Percentiles rank a stretch among this genome's conserved stretches.
Evolutionary conservation across 1,284 basidiomycete species (phyloP).

Genomic region (Neonothopanus nambi): DNA sequence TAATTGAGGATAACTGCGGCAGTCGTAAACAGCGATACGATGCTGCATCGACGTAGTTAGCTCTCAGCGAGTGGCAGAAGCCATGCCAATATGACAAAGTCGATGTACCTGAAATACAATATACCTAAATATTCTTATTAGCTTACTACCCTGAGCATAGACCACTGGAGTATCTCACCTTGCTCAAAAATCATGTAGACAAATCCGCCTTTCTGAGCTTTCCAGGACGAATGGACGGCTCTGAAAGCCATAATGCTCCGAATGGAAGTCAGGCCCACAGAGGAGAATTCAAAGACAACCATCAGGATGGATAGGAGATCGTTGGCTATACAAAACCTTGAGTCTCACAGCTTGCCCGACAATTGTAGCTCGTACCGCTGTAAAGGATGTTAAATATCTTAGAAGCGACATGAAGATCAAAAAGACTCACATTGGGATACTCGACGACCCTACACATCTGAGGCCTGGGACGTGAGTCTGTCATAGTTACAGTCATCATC

Average conservation of each 20-base stretch:
- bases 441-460: constrained; percentile 18
- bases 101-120: constrained; percentile 30
- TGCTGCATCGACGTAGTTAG: constrained; percentile 14
- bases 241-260: constrained; percentile 27
- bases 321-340: constrained; percentile 16
- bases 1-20: constrained; percentile 30
- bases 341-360: too few species aligned
- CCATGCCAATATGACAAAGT: too few species aligned
- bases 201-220: constrained; percentile 14
- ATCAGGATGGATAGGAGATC: constrained; percentile 29
- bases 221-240: constrained; percentile 9
- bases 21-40: constrained; percentile 29
- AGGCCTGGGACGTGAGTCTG: constrained; percentile 20
- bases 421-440: constrained; percentile 18
- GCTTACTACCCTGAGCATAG: background rate
- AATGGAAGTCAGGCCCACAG: constrained; percentile 24
- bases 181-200: constrained; percentile 22
- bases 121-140: constrained; percentile 16
- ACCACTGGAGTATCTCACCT: too few species aligned
- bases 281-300: constrained; percentile 29
- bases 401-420: background rate
- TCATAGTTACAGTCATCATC: background rate
- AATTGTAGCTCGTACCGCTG: too few species aligned
- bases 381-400: background rate
- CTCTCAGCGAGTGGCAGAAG: background rate